Conservation (phyloP, 164 flowering plant species). For the Liriodendron chinense region DNA sequence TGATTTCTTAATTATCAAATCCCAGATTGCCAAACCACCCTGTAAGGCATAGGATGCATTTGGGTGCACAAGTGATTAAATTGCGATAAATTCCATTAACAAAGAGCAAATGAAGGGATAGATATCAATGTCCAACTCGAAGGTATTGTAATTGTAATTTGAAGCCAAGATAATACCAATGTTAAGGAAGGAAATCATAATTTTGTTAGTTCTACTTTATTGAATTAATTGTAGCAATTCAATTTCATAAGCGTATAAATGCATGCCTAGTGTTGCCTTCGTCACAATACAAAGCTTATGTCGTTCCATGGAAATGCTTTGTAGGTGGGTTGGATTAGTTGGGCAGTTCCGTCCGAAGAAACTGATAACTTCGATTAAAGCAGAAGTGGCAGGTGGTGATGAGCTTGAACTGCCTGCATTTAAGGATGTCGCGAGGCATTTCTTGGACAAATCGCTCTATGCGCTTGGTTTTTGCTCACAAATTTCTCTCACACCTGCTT, state of each 20-base stretch:
- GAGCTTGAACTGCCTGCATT: conserved; percentile 46
- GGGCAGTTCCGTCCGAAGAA: conserved; percentile 86
- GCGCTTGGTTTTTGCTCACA: conserved; percentile 54
- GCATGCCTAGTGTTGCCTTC: background rate
- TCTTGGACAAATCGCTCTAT: conserved; percentile 77
- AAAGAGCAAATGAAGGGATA: too few species aligned
- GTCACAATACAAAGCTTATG: background rate
- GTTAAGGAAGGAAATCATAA: too few species aligned
- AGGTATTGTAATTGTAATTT: too few species aligned
- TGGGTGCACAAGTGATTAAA: too few species aligned
- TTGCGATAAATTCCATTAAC: too few species aligned
- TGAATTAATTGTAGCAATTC: background rate
- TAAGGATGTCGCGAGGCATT: conserved; percentile 47
- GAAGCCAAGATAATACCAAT: too few species aligned
- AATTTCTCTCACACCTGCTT: conserved; percentile 32
- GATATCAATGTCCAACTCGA: too few species aligned
- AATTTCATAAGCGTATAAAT: too few species aligned
- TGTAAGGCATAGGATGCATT: background rate
- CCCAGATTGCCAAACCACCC: background rate
- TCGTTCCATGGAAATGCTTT: background rate
- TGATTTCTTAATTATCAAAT: too few species aligned
- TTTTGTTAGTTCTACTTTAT: background rate
- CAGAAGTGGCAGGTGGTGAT: conserved; percentile 39
- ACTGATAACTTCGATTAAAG: conserved; percentile 56
- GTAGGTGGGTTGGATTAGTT: conserved; percentile 77